Percentiles rank a stretch among this genome's conserved stretches.
phyloP scores from a whole-genome alignment of 148 eudicot genomes.

The Silene uniflora region DNA sequence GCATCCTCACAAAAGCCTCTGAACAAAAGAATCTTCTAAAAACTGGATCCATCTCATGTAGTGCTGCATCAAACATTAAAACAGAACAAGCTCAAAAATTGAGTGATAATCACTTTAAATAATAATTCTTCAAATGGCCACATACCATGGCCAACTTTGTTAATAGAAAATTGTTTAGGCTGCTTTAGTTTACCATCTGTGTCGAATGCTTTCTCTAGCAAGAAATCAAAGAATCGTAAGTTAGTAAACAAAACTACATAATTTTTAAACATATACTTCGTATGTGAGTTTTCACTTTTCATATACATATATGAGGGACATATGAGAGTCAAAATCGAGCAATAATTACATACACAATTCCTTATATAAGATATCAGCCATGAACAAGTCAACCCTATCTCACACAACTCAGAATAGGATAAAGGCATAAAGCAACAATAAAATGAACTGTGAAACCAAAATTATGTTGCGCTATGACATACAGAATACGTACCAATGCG shows the following conservation, averaged over 20 bases:
- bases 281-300: too few species aligned
- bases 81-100: slow-evolving; percentile 9
- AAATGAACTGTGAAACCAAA: not conserved
- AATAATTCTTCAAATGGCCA: not conserved
- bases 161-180: slow-evolving; percentile 84
- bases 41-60: slow-evolving; percentile 74
- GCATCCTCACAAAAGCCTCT: slow-evolving; percentile 51
- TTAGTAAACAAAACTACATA: slow-evolving; percentile 9
- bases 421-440: too few species aligned
- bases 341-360: too few species aligned
- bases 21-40: slow-evolving; percentile 69
- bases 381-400: not conserved
- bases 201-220: slow-evolving; percentile 86
- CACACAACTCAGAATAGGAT: not conserved
- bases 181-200: slow-evolving; percentile 81
- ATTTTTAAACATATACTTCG: too few species aligned
- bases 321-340: too few species aligned
- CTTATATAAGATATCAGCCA: not conserved
- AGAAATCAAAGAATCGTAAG: slow-evolving; percentile 16
- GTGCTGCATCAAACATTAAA: slow-evolving; percentile 44
- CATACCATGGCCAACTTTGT: slow-evolving; percentile 99
- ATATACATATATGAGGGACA: too few species aligned
- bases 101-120: not conserved
- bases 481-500: too few species aligned
- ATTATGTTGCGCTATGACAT: too few species aligned